phyloP scores from a whole-genome alignment of 495 filamentous ascomycete species.

The Neurospora sp. region DNA sequence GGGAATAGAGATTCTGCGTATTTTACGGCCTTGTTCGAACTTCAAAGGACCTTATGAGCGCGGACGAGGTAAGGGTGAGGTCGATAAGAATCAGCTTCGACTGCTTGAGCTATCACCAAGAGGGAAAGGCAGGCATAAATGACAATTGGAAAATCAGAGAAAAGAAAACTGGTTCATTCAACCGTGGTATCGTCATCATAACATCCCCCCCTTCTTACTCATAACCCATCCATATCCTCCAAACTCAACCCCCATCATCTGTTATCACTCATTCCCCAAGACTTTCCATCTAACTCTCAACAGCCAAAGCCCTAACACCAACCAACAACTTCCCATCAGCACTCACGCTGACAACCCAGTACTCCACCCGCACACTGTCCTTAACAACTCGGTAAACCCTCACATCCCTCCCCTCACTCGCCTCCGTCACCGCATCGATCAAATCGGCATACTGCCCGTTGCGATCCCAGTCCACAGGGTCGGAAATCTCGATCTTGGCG shows the following conservation, averaged over 20 bases:
- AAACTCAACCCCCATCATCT: neutral
- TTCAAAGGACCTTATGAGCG: neutral
- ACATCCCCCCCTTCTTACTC: neutral
- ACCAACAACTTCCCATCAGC: conserved; percentile 49
- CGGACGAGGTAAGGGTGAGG: neutral
- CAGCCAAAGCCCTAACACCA: conserved; percentile 61
- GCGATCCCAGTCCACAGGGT: conserved; percentile 51
- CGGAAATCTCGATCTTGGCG: conserved; percentile 42
- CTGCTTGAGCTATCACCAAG: neutral
- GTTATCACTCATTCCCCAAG: neutral
- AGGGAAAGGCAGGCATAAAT: neutral
- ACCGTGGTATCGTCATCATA: neutral
- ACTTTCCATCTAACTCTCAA: conserved; percentile 49
- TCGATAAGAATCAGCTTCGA: neutral
- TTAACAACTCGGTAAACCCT: conserved; percentile 60
- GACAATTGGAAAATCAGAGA: neutral
- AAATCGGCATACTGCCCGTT: conserved; percentile 49
- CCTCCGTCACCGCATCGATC: conserved; percentile 47
- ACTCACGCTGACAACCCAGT: conserved; percentile 54
- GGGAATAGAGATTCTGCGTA: neutral
- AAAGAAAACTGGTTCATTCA: neutral
- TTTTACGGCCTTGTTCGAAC: neutral
- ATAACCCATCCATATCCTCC: neutral
- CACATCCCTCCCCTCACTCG: conserved; percentile 50
- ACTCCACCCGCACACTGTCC: conserved; percentile 57